Conservation (phyloP, 2,329 filamentous ascomycete genomes). For the Colletotrichum phormii region DNA sequence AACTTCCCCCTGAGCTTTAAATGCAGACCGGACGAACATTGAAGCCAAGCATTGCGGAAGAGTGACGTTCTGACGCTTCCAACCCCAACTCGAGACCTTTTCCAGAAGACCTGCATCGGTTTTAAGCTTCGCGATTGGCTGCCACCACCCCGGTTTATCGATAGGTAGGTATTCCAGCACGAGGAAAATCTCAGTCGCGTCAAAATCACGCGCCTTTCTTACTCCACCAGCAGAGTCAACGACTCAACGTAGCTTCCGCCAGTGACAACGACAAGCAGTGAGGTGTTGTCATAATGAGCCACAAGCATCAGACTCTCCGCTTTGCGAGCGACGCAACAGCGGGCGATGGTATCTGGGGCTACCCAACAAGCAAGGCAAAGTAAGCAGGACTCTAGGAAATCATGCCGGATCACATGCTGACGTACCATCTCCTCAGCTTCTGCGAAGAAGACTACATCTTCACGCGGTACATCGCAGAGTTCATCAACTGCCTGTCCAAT, state of each 20-base stretch:
- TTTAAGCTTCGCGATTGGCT: background rate
- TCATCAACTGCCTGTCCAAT: slow-evolving; percentile 58
- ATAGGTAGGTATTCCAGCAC: background rate
- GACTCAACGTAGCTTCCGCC: background rate
- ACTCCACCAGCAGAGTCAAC: background rate
- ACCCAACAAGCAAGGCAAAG: slow-evolving; percentile 54
- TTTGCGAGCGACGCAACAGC: slow-evolving; percentile 50
- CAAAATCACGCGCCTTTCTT: background rate
- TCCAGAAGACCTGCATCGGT: background rate
- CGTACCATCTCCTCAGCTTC: slow-evolving; percentile 17
- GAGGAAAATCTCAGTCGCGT: slow-evolving; percentile 11
- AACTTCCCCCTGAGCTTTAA: slow-evolving; percentile 11
- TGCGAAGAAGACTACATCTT: slow-evolving; percentile 49
- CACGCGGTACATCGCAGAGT: slow-evolving; percentile 56
- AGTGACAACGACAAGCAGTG: background rate
- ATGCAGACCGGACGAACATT: slow-evolving; percentile 16
- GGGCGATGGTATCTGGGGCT: slow-evolving; percentile 50
- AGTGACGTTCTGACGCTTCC: background rate
- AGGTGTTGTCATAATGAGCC: slow-evolving; percentile 3
- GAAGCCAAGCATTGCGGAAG: background rate
- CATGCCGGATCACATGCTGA: slow-evolving; percentile 9
- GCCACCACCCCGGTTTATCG: background rate
- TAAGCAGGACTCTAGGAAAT: slow-evolving; percentile 38
- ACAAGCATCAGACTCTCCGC: slow-evolving; percentile 50
- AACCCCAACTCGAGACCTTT: background rate